Evolutionary conservation across 768 basidiomycete species (phyloP).

Genomic region (Mycena olivaceomarginata): DNA sequence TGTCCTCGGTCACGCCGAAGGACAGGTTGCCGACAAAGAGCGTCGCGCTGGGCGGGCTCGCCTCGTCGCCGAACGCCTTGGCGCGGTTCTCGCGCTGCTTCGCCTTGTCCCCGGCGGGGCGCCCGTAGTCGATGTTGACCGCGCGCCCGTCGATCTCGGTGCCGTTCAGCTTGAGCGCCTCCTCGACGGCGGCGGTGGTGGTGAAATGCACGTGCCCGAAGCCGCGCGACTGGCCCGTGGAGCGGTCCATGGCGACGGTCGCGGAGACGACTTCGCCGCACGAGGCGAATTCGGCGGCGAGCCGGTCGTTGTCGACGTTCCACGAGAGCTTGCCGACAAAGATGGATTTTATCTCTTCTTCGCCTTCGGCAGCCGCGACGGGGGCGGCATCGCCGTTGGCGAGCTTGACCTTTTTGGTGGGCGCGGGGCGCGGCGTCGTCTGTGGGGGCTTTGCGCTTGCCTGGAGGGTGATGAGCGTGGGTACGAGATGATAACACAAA

Average conservation of each 20-base stretch:
- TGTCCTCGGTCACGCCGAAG: constrained; percentile 87
- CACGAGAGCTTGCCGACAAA: constrained; percentile 97
- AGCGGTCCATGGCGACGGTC: constrained; percentile 90
- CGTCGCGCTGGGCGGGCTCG: constrained; percentile 79
- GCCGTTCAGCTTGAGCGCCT: constrained; percentile 88
- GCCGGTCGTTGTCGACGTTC: constrained; percentile 98
- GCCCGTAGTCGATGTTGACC: constrained; percentile 87
- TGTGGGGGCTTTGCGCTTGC: constrained; percentile 90
- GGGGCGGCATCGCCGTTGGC: constrained; percentile 72
- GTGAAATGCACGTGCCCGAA: constrained; percentile 91
- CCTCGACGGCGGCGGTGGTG: constrained; percentile 82
- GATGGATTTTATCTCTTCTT: constrained; percentile 79
- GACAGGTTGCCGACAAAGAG: constrained; percentile 96
- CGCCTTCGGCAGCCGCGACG: constrained; percentile 54
- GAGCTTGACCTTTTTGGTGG: constrained; percentile 90
- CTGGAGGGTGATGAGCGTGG: constrained; percentile 49
- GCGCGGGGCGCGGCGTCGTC: constrained; percentile 71
- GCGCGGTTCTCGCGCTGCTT: constrained; percentile 81
- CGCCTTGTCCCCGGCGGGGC: constrained; percentile 73
- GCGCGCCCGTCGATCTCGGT: constrained; percentile 95
- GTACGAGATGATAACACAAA: constrained; percentile 21
- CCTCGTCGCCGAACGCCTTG: constrained; percentile 83
- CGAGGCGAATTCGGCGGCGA: constrained; percentile 91
- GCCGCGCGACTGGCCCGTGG: constrained; percentile 88
- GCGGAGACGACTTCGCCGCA: constrained; percentile 95